phyloP scores from a whole-genome alignment of 2,329 filamentous ascomycete species.

The Xylariales sp. region DNA sequence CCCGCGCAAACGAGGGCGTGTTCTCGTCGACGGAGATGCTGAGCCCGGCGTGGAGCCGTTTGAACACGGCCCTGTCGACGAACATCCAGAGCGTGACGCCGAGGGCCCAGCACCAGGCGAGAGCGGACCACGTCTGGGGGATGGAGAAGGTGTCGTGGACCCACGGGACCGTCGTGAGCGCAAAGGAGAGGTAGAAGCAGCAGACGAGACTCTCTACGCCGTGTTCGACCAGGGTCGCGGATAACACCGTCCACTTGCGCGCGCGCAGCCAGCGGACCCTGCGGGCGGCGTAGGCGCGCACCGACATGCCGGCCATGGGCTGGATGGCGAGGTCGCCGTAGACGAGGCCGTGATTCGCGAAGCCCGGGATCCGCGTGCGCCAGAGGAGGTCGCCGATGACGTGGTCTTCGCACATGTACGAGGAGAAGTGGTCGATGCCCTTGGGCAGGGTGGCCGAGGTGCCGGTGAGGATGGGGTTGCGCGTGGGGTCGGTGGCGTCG shows the following conservation, averaged over 20 bases:
- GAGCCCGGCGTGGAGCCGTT: slow-evolving; percentile 76
- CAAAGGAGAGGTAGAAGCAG: slow-evolving; percentile 82
- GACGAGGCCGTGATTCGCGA: slow-evolving; percentile 83
- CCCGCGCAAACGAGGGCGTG: slow-evolving; percentile 79
- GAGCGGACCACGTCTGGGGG: slow-evolving; percentile 74
- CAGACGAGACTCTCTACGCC: slow-evolving; percentile 91
- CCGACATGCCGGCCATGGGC: slow-evolving; percentile 84
- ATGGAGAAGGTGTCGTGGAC: slow-evolving; percentile 65
- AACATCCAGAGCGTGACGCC: slow-evolving; percentile 77
- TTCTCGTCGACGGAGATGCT: slow-evolving; percentile 77
- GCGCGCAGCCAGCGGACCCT: slow-evolving; percentile 92
- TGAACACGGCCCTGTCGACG: slow-evolving; percentile 79
- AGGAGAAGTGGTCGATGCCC: slow-evolving; percentile 92
- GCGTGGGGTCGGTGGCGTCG: slow-evolving; percentile 68
- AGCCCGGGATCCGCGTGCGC: slow-evolving; percentile 73
- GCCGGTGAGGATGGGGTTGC: slow-evolving; percentile 57
- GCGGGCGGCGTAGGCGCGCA: slow-evolving; percentile 80
- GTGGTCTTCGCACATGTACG: slow-evolving; percentile 98
- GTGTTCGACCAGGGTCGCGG: slow-evolving; percentile 91
- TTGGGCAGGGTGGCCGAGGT: slow-evolving; percentile 58
- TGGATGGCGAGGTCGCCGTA: slow-evolving; percentile 90
- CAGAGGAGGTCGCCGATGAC: slow-evolving; percentile 93
- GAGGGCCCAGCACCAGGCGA: slow-evolving; percentile 72
- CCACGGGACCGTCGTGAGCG: slow-evolving; percentile 77
- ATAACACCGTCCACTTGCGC: slow-evolving; percentile 90